Conservation (phyloP, 2,329 filamentous ascomycete genomes). For the Penicillium sp. region DNA sequence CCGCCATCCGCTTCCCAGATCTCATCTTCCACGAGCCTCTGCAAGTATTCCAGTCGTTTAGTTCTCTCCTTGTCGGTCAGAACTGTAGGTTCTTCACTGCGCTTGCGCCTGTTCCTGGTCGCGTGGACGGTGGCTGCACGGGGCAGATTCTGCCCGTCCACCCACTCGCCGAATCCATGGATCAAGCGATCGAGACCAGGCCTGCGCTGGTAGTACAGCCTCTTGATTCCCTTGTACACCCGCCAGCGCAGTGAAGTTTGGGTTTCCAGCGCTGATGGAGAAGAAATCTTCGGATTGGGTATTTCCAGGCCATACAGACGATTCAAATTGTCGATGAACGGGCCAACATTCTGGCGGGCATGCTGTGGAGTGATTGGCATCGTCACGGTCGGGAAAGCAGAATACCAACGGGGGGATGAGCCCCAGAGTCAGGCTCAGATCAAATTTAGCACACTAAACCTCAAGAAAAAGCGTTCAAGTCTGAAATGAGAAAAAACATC, state of each 20-base stretch:
- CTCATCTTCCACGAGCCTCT: conserved; percentile 41
- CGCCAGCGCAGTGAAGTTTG: conserved; percentile 30
- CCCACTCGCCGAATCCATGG: conserved; percentile 42
- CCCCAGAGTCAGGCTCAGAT: background rate
- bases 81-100: conserved; percentile 14
- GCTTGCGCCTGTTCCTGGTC: background rate
- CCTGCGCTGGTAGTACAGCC: conserved; percentile 38
- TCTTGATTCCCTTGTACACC: conserved; percentile 37
- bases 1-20: conserved; percentile 27
- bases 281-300: conserved; percentile 32
- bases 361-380: conserved; percentile 32
- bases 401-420: background rate
- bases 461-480: background rate
- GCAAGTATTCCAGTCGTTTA: conserved; percentile 37
- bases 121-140: background rate
- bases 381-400: conserved; percentile 5
- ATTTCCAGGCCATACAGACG: conserved; percentile 43
- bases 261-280: conserved; percentile 24
- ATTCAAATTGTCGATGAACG: conserved; percentile 44
- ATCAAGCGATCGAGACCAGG: conserved; percentile 35
- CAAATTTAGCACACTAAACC: background rate
- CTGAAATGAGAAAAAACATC: background rate
- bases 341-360: conserved; percentile 32
- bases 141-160: conserved; percentile 5
- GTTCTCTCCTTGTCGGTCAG: conserved; percentile 32